Conservation (phyloP, 2,329 filamentous ascomycete genomes). For the Trichoderma citrinoviride region DNA sequence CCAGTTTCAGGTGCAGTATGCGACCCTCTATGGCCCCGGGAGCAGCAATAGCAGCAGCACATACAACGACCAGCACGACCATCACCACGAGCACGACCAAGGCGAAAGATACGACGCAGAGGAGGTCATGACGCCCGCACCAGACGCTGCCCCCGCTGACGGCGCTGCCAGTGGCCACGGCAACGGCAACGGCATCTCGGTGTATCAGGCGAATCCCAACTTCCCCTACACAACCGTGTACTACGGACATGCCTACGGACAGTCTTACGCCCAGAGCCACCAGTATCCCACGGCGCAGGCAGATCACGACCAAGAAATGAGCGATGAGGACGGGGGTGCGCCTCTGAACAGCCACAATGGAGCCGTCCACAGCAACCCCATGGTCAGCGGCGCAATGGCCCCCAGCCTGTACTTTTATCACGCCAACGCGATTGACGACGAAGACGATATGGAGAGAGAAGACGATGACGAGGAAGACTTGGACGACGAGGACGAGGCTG, state of each 20-base stretch:
- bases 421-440: neutral
- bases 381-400: neutral
- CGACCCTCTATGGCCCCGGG: constrained; percentile 3
- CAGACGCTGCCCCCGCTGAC: neutral
- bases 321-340: constrained; percentile 37
- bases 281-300: constrained; percentile 22
- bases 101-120: constrained; percentile 2
- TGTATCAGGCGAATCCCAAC: neutral
- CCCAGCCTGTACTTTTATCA: neutral
- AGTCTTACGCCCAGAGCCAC: neutral
- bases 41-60: neutral
- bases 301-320: constrained; percentile 36
- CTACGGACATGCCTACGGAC: neutral
- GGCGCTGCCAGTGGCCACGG: neutral
- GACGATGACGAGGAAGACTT: neutral
- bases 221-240: neutral
- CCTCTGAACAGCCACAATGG: constrained; percentile 24
- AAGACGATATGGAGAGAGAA: neutral
- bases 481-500: neutral
- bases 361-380: neutral
- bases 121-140: constrained; percentile 11
- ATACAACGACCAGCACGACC: constrained; percentile 1
- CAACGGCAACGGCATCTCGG: neutral
- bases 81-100: neutral
- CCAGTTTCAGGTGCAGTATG: constrained; percentile 19